These are phyloP conservation scores for Tolypocladium endophyticum DNA, from an alignment of 2,329 filamentous ascomycete species.

Conservation along the genomic window DNA sequence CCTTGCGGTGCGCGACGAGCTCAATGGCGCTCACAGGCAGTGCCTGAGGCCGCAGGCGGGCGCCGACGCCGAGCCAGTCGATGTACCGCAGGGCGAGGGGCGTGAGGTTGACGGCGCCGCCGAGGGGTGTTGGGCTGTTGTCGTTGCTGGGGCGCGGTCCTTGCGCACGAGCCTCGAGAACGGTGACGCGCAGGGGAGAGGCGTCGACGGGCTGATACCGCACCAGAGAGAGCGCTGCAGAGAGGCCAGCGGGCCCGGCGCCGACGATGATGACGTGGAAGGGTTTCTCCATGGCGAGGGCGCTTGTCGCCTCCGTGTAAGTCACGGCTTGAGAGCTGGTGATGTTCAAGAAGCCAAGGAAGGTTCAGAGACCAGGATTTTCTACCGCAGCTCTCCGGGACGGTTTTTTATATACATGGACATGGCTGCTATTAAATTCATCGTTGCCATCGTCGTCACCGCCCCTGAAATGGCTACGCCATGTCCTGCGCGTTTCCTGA, in stretches of 20 bases:
- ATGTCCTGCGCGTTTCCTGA: neutral
- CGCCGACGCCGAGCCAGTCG: slow-evolving; percentile 23
- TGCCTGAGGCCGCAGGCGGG: slow-evolving; percentile 9
- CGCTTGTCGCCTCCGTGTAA: neutral
- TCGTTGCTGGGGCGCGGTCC: slow-evolving; percentile 20
- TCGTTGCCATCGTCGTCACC: neutral
- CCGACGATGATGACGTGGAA: slow-evolving; percentile 31
- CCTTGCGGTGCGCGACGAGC: slow-evolving; percentile 17
- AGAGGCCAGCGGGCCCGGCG: slow-evolving; percentile 38
- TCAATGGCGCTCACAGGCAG: slow-evolving; percentile 13
- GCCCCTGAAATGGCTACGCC: neutral
- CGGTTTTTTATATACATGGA: neutral
- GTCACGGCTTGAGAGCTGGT: neutral
- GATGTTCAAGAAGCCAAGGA: neutral
- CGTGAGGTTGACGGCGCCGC: slow-evolving; percentile 35
- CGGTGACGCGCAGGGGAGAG: slow-evolving; percentile 18
- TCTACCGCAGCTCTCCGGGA: neutral
- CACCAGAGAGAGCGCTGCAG: slow-evolving; percentile 35
- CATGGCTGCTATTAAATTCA: neutral
- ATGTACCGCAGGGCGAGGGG: slow-evolving; percentile 34
- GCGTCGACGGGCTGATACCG: slow-evolving; percentile 24
- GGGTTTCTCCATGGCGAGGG: neutral
- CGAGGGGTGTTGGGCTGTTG: slow-evolving; percentile 13
- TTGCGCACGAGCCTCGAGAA: slow-evolving; percentile 35
- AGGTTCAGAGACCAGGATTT: neutral